Base-by-base conservation (phyloP, 1,284 basidiomycete species). In the Austroboletus novae-zelandiae region DNA sequence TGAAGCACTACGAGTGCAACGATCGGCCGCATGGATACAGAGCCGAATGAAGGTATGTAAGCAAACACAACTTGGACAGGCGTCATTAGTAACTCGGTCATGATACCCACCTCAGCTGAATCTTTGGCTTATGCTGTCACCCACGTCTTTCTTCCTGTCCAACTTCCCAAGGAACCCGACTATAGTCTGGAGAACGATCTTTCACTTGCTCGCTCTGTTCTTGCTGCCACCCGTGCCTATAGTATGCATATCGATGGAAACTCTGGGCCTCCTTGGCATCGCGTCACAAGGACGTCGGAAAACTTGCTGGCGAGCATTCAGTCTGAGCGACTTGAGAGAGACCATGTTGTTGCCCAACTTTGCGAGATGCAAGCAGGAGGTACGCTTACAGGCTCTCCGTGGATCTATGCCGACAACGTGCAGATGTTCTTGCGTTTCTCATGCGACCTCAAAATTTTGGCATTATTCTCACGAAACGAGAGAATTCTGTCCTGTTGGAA, bases 161-260 rank as follows among this genome's bases (percentile, higher is more conserved):
- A 27, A 27, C 27, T 27, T 9, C 27, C 27, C 9, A 27, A 27
- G 1, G 5, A 27, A 6, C 4, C 7, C 5, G 9, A 18, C 10
- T 17, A 20, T 23, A 17, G 18, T 9, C 4, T 11, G 2, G 14
- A 14, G 13, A 23, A 20, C 1, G 37, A 39, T 17, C 14, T 11
- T 20, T 20, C 27, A 27, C 27, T 27, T 8, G 27, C 27, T 27
- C 5, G 27, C 5, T 4, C 27, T 27, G 27, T 27, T 9, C 10
- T 3, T 20, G 9, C 17, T 2, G 42, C 41, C 8, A 55, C 55
- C 30, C 29, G n/a, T 20, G 34, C 31, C 13, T 57, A 54, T 41
- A 23, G 2, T 11, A n/a, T 23, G 3, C 4, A 35, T n/a, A 6
- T 57, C 27, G 17, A 17, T 8, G 17, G 39, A 9, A 13, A 41